phyloP scores from a whole-genome alignment of 345 rosid species.

The Cochlearia excelsa region DNA sequence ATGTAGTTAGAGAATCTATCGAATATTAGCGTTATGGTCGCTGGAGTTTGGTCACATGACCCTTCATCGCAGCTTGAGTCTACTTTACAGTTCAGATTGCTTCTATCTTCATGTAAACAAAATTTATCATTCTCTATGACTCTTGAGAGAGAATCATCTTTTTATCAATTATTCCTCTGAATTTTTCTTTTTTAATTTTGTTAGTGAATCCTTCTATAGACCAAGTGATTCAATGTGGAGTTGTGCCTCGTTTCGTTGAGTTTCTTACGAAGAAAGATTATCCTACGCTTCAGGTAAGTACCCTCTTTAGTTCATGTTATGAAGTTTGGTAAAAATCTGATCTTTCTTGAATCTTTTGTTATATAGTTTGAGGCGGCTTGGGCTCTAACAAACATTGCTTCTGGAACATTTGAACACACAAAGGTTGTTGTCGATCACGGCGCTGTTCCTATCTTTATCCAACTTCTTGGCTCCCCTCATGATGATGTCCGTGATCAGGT shows the following conservation, averaged over 20 bases:
- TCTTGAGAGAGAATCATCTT: too few relatives aligned
- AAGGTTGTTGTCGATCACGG: slow-evolving; percentile 78
- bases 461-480: slow-evolving; percentile 70
- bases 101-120: slow-evolving; percentile 67
- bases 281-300: slow-evolving; percentile 73
- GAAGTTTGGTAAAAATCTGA: neutral
- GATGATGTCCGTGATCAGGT: slow-evolving; percentile 98
- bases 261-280: slow-evolving; percentile 69
- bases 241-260: slow-evolving; percentile 87
- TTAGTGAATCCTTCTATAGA: slow-evolving; percentile 63
- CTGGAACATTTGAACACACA: slow-evolving; percentile 85
- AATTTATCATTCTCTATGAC: neutral
- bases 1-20: slow-evolving; percentile 75
- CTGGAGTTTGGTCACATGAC: slow-evolving; percentile 62
- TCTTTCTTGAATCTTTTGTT: neutral
- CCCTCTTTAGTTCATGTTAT: neutral
- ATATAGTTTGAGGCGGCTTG: slow-evolving; percentile 88
- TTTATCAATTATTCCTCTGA: neutral
- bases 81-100: slow-evolving; percentile 78
- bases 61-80: slow-evolving; percentile 63
- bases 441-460: slow-evolving; percentile 78
- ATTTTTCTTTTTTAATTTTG: neutral
- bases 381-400: slow-evolving; percentile 93
- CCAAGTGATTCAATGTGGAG: slow-evolving; percentile 77
- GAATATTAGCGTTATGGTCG: slow-evolving; percentile 42